phyloP scores from a whole-genome alignment of 202 grass and related monocot genomes.

The Setaria viridis region DNA sequence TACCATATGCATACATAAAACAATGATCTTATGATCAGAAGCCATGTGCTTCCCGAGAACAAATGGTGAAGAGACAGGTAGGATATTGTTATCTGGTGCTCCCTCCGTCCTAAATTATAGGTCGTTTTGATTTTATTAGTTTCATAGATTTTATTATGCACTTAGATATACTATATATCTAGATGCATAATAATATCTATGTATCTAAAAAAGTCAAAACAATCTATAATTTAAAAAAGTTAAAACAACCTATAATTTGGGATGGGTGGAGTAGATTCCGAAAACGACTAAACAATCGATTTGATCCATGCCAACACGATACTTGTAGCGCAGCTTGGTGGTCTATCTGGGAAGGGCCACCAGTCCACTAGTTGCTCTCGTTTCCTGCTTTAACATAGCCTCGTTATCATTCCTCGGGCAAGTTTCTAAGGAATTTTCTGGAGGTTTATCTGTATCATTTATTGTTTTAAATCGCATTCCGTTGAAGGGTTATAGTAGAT shows the following conservation, averaged over 20 bases:
- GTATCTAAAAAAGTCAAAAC: too few relatives aligned
- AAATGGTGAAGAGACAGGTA: too few relatives aligned
- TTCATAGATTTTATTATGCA: too few relatives aligned
- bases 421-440: not conserved
- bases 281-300: not conserved
- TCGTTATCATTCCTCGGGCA: not conserved
- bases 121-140: too few relatives aligned
- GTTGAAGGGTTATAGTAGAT: not conserved
- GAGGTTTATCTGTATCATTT: not conserved
- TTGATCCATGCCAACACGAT: slow-evolving; percentile 13
- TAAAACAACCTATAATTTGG: too few relatives aligned
- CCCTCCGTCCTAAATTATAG: too few relatives aligned
- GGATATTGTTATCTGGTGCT: not conserved
- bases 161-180: too few relatives aligned
- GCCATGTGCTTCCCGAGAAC: not conserved
- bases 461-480: not conserved
- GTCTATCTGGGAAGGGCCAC: not conserved
- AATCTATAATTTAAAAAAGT: too few relatives aligned
- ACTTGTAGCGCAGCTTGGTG: not conserved
- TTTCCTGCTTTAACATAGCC: not conserved
- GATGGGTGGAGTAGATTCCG: not conserved
- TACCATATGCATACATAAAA: not conserved
- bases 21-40: not conserved
- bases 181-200: too few relatives aligned
- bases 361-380: not conserved